A percentile compares a stretch with the other conserved stretches of the same genome.
Evolutionary conservation across 805 yeast species (phyloP).

Genomic region (Candida namnaoensis): DNA sequence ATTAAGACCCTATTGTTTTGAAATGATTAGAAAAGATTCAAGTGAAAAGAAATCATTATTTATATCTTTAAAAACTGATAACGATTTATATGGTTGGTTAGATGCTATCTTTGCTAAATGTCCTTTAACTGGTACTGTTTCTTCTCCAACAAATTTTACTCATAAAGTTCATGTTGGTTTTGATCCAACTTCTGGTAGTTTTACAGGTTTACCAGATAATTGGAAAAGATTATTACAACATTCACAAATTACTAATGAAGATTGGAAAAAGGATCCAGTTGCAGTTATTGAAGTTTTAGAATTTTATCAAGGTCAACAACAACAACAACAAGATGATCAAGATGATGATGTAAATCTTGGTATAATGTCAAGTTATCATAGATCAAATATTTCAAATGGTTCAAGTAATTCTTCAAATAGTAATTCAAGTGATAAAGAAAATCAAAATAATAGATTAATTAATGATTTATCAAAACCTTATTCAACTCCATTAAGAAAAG

Average conservation of each 20-base stretch:
- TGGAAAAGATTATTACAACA: slow-evolving; percentile 85
- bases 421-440: slow-evolving; percentile 8
- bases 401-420: slow-evolving; percentile 9
- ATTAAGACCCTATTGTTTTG: slow-evolving; percentile 73
- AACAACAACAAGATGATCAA: slow-evolving; percentile 2
- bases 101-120: slow-evolving; percentile 79
- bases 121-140: slow-evolving; percentile 58
- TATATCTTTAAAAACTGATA: slow-evolving; percentile 68
- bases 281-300: slow-evolving; percentile 91
- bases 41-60: slow-evolving; percentile 50
- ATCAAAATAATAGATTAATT: slow-evolving; percentile 17
- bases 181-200: slow-evolving; percentile 78
- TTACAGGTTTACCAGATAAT: slow-evolving; percentile 88
- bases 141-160: slow-evolving; percentile 89
- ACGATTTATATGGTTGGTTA: slow-evolving; percentile 82
- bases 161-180: slow-evolving; percentile 89
- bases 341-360: not conserved
- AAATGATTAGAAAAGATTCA: slow-evolving; percentile 38
- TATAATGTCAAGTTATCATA: slow-evolving; percentile 6
- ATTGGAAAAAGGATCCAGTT: slow-evolving; percentile 88
- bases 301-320: slow-evolving; percentile 46
- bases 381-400: slow-evolving; percentile 14
- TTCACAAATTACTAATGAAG: slow-evolving; percentile 85
- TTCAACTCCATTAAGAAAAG: slow-evolving; percentile 29
- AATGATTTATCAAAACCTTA: slow-evolving; percentile 37